phyloP scores from a whole-genome alignment of 305 asterid species.

The Fraxinus latifolia region DNA sequence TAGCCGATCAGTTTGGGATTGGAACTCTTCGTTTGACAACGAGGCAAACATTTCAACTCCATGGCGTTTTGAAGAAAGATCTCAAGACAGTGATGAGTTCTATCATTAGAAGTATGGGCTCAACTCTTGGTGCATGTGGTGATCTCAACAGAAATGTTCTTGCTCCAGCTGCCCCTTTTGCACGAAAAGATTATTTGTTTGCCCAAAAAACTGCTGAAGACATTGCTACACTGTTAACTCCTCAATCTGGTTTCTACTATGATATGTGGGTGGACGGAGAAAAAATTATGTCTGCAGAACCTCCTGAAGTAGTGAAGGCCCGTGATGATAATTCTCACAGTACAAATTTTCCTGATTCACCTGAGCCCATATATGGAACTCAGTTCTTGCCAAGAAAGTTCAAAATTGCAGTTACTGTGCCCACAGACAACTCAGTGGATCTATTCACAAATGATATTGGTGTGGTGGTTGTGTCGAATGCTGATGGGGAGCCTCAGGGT shows the following conservation, averaged over 20 bases:
- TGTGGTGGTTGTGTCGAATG: slow-evolving; percentile 71
- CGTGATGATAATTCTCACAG: slow-evolving; percentile 86
- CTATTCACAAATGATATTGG: slow-evolving; percentile 86
- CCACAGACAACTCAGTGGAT: slow-evolving; percentile 89
- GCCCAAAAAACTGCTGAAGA: slow-evolving; percentile 94
- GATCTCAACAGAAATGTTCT: slow-evolving; percentile 92
- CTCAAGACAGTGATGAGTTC: slow-evolving; percentile 93
- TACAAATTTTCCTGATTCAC: slow-evolving; percentile 80
- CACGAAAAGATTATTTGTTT: slow-evolving; percentile 72
- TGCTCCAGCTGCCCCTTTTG: slow-evolving; percentile 84
- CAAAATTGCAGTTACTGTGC: slow-evolving; percentile 90
- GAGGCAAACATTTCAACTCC: slow-evolving; percentile 94
- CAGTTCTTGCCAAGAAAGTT: slow-evolving; percentile 98
- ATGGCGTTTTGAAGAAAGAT: slow-evolving; percentile 78
- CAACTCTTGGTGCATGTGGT: slow-evolving; percentile 97
- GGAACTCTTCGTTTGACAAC: slow-evolving; percentile 93
- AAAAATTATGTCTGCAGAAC: slow-evolving; percentile 69
- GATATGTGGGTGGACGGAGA: slow-evolving; percentile 99
- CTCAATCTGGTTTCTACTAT: slow-evolving; percentile 94
- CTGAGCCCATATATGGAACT: slow-evolving; percentile 96
- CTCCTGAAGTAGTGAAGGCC: slow-evolving; percentile 82
- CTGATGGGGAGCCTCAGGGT: slow-evolving; percentile 88
- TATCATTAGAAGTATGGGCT: slow-evolving; percentile 79
- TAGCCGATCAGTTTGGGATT: slow-evolving; percentile 90
- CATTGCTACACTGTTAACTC: slow-evolving; percentile 87